These are phyloP conservation scores for Spinacia oleracea DNA, from an alignment of 179 eudicot species.

Conservation along the genomic window DNA sequence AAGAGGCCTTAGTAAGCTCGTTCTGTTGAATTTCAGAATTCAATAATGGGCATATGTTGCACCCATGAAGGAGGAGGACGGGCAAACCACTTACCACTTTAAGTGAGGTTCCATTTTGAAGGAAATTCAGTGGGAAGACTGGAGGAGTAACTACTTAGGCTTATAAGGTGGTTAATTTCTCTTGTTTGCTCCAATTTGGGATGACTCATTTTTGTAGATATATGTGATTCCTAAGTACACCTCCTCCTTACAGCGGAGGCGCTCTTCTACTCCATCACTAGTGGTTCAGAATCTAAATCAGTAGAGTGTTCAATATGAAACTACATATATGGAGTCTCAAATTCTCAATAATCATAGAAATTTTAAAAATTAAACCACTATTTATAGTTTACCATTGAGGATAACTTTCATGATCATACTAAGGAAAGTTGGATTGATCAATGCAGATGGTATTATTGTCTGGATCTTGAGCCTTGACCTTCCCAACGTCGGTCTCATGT, in stretches of 20 bases:
- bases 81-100: not conserved
- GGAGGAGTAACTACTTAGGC: not conserved
- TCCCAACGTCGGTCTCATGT: not conserved
- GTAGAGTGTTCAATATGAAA: not conserved
- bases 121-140: not conserved
- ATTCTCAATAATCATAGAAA: too few relatives aligned
- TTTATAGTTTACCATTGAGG: not conserved
- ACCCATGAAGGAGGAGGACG: not conserved
- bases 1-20: not conserved
- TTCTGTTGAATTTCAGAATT: not conserved
- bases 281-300: not conserved
- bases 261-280: not conserved
- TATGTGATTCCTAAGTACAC: not conserved
- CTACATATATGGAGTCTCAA: too few relatives aligned
- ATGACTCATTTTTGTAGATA: not conserved
- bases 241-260: not conserved
- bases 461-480: not conserved
- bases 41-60: not conserved
- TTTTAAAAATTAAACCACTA: not conserved
- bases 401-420: not conserved
- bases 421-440: not conserved
- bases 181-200: not conserved
- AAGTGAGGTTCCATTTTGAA: not conserved
- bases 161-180: not conserved
- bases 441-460: not conserved